Base-by-base conservation (phyloP, 345 rosid genomes). In the Carallia brachiata region DNA sequence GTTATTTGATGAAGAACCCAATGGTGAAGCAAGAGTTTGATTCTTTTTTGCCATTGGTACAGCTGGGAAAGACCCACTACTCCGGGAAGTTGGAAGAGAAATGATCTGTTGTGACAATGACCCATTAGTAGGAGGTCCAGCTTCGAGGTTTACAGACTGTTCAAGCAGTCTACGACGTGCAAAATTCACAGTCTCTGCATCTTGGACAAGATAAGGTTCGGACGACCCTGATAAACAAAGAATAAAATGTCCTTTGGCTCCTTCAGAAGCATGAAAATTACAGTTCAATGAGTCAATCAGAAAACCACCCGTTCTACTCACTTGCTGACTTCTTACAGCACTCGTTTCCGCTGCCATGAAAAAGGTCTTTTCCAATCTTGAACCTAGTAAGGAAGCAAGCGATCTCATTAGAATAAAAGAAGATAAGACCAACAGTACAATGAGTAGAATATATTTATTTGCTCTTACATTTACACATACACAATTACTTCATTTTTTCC, bases 51-150 rank as follows among this genome's bases (percentile, higher is more conserved):
- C 87, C 65, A 54, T 80, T 28, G 91, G 84, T 72, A 88, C 66
- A 4, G 99, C 99, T 2, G 96, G 94, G 70, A 85, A 92, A 61
- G 90, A 65, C 34, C 99, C 98, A 61, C 99, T 92, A 70, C 98
- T 90, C 80, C 79, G 82, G 17, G 88, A 69, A 69, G 86, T 73
- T 36, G 88, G 89, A 65, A 71, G 75, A 72, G 83, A 68, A 62
- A 78, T 72, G 70, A 85, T 73, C 65, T 70, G 84, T 4, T 77
- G 75, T 54, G 84, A 67, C 68, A 69, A 34, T 57, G 85, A 64
- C 17, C 60, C 72, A 56, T 40, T 70, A 52, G 67, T 73, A 31
- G 87, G 84, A 50, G 86, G 88, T 65, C 57, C 71, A 32, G 90
- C 96, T 47, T 68, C 77, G 58, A 95, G 85, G 75, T 95, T 92